Evolutionary conservation across 768 basidiomycete genomes (phyloP).

Genomic region (Lactarius evosmus): DNA sequence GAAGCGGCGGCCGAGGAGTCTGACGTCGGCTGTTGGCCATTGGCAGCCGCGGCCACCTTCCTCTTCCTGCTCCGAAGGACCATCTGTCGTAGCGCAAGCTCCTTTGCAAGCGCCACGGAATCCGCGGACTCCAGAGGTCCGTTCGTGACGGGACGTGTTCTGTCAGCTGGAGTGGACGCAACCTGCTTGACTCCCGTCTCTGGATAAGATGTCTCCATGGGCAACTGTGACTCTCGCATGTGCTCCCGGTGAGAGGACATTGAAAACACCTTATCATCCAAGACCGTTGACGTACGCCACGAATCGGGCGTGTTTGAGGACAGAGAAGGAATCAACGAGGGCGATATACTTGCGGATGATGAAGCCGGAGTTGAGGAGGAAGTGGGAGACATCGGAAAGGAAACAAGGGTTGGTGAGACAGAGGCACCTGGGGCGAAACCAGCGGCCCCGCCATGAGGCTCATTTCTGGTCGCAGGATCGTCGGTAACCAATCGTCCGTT

Average conservation of each 20-base stretch:
- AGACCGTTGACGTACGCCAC: background rate
- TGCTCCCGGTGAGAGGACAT: background rate
- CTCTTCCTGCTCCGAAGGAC: conserved; percentile 39
- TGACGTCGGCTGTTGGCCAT: conserved; percentile 40
- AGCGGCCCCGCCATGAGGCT: background rate
- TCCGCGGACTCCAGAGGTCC: conserved; percentile 3
- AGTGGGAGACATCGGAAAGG: background rate
- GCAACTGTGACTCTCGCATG: background rate
- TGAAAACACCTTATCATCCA: background rate
- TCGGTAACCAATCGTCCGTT: background rate
- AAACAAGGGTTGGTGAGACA: background rate
- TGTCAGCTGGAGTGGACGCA: background rate
- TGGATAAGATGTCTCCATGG: background rate
- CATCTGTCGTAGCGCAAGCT: conserved; percentile 35
- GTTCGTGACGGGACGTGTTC: background rate
- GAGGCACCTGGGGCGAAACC: background rate
- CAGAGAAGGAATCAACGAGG: background rate
- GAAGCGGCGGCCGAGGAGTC: conserved; percentile 19
- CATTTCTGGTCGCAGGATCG: background rate
- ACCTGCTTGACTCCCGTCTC: background rate
- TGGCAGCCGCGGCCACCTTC: conserved; percentile 27
- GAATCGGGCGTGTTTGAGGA: background rate
- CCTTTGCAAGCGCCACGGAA: conserved; percentile 40
- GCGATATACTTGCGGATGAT: background rate
- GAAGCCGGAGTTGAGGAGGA: background rate